These are phyloP conservation scores for Sphaerulina vaccinii DNA, from an alignment of 2,329 filamentous ascomycete species.

Conservation along the genomic window DNA sequence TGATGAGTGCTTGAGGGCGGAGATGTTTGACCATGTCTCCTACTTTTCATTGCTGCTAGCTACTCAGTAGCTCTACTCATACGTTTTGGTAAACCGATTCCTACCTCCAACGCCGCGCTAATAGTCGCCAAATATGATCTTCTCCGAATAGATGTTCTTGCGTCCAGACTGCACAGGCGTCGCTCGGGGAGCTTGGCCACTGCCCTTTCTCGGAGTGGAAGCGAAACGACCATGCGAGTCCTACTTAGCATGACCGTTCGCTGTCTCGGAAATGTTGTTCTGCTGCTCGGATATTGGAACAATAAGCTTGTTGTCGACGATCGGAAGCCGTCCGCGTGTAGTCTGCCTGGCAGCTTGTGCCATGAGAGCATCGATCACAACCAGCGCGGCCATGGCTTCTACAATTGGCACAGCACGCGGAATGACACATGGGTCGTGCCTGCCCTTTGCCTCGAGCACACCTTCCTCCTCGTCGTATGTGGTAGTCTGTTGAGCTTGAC, in stretches of 20 bases:
- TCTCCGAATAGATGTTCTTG: background rate
- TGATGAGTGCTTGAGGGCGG: too few relatives aligned
- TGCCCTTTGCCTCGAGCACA: conserved; percentile 82
- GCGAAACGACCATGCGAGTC: background rate
- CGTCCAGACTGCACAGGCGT: background rate
- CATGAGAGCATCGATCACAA: conserved; percentile 82
- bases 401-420: conserved; percentile 82
- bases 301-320: conserved; percentile 32
- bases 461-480: conserved; percentile 76
- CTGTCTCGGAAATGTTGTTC: conserved; percentile 27
- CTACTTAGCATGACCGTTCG: conserved; percentile 20
- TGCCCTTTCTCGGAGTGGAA: background rate
- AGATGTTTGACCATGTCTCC: too few relatives aligned
- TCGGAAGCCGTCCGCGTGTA: conserved; percentile 49
- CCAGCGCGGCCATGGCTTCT: conserved; percentile 86
- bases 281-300: conserved; percentile 25
- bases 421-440: conserved; percentile 92
- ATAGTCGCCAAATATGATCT: background rate
- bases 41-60: too few relatives aligned
- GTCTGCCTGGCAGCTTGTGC: conserved; percentile 68
- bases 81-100: too few relatives aligned
- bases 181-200: background rate
- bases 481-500: conserved; percentile 79
- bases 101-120: background rate
- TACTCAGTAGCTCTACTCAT: too few relatives aligned